Evolutionary conservation across 257 asterid genomes (phyloP).

Genomic region (Scutellaria galericulata): DNA sequence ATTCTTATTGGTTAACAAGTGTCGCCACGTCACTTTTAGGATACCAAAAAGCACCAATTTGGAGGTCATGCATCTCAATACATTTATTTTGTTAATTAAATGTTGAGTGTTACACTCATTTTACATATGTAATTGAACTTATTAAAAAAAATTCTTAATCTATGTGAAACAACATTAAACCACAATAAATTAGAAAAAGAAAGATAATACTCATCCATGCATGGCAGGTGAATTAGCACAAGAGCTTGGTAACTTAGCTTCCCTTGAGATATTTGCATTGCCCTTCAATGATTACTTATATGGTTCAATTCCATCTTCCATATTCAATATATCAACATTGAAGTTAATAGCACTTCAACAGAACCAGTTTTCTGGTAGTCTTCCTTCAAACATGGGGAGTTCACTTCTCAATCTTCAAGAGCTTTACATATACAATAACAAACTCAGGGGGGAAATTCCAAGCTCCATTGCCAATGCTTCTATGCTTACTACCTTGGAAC

Average conservation of each 20-base stretch:
- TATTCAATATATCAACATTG: conserved; percentile 34
- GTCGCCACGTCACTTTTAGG: no score
- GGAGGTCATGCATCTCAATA: no score
- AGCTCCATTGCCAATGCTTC: conserved; percentile 41
- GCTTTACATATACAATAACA: conserved; percentile 29
- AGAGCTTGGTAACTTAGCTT: conserved; percentile 36
- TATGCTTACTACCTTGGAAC: conserved; percentile 22
- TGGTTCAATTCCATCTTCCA: conserved; percentile 32
- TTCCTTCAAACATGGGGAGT: conserved; percentile 18
- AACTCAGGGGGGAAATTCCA: conserved; percentile 32
- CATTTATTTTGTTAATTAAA: no score
- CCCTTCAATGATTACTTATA: neutral
- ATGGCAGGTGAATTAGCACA: conserved; percentile 48
- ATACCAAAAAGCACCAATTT: no score
- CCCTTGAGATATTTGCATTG: neutral
- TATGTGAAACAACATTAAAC: neutral
- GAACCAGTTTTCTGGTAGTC: conserved; percentile 9
- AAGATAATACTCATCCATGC: no score
- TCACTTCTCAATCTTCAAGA: conserved; percentile 32
- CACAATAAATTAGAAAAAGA: neutral
- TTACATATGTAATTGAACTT: no score
- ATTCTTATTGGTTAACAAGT: no score
- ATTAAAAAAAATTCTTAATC: no score
- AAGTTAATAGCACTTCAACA: no score
- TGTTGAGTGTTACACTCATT: no score